Conservation (phyloP, 306 rosid genomes). For the Prunus salicina region DNA sequence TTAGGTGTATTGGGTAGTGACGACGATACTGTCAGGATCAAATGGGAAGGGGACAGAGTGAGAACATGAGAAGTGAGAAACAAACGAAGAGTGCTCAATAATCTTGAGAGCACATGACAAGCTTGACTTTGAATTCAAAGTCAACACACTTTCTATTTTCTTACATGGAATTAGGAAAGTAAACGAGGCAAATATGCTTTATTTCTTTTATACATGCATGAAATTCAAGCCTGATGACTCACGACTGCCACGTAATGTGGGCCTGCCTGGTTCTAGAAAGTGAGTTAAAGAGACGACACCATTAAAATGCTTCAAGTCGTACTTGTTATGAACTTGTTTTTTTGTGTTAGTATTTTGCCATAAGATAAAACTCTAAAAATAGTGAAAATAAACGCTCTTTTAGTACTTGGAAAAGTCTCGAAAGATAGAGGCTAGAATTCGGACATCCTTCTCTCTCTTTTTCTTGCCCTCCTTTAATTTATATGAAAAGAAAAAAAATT, state of each 20-base stretch:
- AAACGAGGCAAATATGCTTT: background rate
- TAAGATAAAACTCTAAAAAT: no score
- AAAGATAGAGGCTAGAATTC: no score
- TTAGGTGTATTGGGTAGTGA: background rate
- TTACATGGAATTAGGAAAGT: background rate
- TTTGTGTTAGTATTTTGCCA: no score
- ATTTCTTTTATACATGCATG: background rate
- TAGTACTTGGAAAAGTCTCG: no score
- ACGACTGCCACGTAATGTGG: background rate
- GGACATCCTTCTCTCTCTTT: no score
- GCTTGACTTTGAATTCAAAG: conserved; percentile 14
- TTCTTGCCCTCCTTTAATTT: no score
- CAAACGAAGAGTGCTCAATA: background rate
- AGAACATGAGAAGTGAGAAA: background rate
- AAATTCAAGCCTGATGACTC: background rate
- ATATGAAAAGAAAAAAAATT: no score
- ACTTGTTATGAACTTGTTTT: background rate
- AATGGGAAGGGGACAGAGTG: conserved; percentile 11
- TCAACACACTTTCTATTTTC: background rate
- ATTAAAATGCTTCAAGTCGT: background rate
- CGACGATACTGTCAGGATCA: background rate
- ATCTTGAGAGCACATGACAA: no score
- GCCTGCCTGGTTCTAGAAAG: background rate
- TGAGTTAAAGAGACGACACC: background rate
- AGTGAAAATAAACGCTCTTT: no score